Conservation (phyloP, 768 basidiomycete genomes). For the Hericium alpestre region DNA sequence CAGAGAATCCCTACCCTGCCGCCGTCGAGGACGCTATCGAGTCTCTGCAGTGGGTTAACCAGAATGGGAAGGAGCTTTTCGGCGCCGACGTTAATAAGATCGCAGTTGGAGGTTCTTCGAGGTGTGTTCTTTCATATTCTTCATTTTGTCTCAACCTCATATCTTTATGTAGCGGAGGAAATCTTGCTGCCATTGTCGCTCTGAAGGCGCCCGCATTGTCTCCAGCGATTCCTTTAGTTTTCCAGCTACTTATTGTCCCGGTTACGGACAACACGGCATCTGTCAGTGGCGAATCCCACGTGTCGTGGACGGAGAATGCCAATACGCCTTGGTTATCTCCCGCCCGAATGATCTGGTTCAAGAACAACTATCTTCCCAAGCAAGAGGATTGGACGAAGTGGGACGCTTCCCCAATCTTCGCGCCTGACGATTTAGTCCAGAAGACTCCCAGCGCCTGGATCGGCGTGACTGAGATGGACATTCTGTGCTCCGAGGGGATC, state of each 20-base stretch:
- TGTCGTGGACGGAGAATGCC: conserved; percentile 47
- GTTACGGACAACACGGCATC: conserved; percentile 64
- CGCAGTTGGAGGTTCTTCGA: conserved; percentile 66
- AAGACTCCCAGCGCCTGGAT: conserved; percentile 52
- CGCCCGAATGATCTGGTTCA: conserved; percentile 67
- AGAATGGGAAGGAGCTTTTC: conserved; percentile 35
- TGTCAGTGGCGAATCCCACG: conserved; percentile 24
- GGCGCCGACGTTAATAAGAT: conserved; percentile 41
- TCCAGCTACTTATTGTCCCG: conserved; percentile 61
- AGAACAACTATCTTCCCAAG: conserved; percentile 56
- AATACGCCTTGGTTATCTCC: conserved; percentile 50
- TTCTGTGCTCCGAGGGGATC: conserved; percentile 56
- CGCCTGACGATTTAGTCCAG: conserved; percentile 41
- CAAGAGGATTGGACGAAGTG: conserved; percentile 48
- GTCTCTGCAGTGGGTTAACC: conserved; percentile 49
- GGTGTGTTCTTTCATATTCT: conserved; percentile 23
- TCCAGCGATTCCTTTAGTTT: conserved; percentile 43
- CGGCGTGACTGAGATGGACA: conserved; percentile 54
- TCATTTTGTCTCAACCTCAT: background rate
- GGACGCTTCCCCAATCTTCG: conserved; percentile 65
- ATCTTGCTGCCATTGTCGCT: conserved; percentile 54
- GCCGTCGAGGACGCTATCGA: conserved; percentile 66
- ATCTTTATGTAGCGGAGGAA: conserved; percentile 42
- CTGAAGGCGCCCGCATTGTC: conserved; percentile 44
- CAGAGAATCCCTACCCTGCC: conserved; percentile 60